Conservation (phyloP, 78 protist genomes). For the Pigoraptor vietnamica region DNA sequence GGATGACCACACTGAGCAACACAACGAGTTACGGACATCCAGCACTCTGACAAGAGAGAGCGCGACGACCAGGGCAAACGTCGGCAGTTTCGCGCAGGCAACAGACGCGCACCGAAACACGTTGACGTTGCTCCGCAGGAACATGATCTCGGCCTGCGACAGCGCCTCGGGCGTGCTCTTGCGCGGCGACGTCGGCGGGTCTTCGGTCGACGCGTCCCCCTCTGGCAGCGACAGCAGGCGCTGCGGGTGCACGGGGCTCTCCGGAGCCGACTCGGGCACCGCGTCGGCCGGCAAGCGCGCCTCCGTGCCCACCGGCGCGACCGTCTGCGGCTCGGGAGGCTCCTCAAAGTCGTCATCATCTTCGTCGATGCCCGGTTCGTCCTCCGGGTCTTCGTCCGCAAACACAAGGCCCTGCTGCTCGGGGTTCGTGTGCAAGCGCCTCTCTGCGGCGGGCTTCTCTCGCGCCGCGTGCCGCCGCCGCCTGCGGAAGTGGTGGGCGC, state of each 20-base stretch:
- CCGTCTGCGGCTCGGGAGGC: background rate
- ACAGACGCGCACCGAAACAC: background rate
- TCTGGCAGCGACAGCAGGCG: background rate
- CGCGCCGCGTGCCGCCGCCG: background rate
- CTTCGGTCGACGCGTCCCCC: background rate
- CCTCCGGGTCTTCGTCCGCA: background rate
- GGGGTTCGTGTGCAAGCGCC: background rate
- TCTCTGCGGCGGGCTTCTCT: background rate
- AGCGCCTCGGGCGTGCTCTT: background rate
- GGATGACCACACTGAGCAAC: no score
- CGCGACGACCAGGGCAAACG: no score
- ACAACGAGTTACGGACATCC: no score
- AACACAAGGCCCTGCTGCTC: background rate
- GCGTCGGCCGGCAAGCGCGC: background rate
- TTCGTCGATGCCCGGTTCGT: background rate
- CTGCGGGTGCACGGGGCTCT: background rate
- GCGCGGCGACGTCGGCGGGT: background rate
- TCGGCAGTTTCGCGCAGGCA: background rate
- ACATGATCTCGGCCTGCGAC: background rate
- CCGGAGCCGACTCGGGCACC: background rate
- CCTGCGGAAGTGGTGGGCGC: background rate
- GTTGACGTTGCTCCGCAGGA: background rate
- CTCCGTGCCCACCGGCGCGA: background rate
- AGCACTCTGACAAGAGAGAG: no score
- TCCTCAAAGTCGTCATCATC: background rate